phyloP scores from a whole-genome alignment of 495 filamentous ascomycete species.

The Cetradonia linearis region DNA sequence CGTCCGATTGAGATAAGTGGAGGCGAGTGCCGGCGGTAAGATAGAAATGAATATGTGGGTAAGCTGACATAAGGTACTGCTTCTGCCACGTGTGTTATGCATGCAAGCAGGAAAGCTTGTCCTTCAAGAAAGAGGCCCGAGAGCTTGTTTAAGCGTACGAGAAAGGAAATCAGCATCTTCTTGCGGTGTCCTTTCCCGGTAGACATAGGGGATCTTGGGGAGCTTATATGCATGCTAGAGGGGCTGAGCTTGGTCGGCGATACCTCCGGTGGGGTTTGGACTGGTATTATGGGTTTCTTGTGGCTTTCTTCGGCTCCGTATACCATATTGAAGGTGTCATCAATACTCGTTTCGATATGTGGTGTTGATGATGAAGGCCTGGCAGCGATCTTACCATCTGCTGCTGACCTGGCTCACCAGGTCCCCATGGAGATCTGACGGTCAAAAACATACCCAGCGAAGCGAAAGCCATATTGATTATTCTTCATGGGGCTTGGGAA shows the following conservation, averaged over 20 bases:
- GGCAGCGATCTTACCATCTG: background rate
- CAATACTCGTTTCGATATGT: background rate
- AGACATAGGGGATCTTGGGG: background rate
- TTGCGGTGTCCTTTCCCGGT: background rate
- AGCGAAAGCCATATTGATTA: background rate
- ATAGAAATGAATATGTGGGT: background rate
- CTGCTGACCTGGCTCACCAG: background rate
- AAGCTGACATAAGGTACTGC: background rate
- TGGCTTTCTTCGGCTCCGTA: background rate
- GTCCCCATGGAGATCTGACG: background rate
- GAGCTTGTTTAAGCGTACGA: background rate
- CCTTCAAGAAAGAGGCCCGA: background rate
- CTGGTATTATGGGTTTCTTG: background rate
- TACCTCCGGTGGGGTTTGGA: background rate
- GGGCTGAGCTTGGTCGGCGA: background rate
- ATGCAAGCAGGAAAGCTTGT: background rate
- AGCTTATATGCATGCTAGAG: background rate
- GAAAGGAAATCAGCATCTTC: background rate
- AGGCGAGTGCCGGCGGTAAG: conserved; percentile 1
- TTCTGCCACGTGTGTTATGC: background rate
- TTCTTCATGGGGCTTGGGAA: background rate
- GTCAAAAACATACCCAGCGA: background rate
- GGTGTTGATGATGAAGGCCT: background rate
- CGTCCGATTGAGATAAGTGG: background rate
- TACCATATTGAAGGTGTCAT: background rate